These are phyloP conservation scores for Proliferodiscus dingleyae DNA, from an alignment of 2,329 filamentous ascomycete species.

Conservation along the genomic window DNA sequence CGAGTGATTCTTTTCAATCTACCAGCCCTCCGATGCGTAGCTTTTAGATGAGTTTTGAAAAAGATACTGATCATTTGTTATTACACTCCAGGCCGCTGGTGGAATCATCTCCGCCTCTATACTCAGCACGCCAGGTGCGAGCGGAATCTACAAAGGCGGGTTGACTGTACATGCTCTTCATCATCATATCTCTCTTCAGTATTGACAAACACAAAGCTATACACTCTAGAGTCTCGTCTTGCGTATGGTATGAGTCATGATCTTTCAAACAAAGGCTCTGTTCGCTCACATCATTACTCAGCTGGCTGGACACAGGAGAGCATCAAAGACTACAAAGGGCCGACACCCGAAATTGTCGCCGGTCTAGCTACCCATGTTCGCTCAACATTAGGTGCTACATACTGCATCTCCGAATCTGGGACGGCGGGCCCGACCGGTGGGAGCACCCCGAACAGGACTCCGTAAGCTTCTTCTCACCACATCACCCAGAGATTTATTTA, in stretches of 20 bases:
- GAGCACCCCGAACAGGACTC: constrained; percentile 49
- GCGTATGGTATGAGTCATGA: constrained; percentile 23
- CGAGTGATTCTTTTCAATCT: too few species aligned
- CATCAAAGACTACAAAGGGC: constrained; percentile 51
- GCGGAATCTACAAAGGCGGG: constrained; percentile 55
- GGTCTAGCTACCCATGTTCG: constrained; percentile 52
- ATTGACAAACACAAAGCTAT: constrained; percentile 19
- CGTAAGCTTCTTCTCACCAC: constrained; percentile 34
- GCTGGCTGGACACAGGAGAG: constrained; percentile 55
- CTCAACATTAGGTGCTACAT: constrained; percentile 50
- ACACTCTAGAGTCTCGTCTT: constrained; percentile 30
- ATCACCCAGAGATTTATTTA: neutral
- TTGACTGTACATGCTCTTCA: constrained; percentile 39
- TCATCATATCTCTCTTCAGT: neutral
- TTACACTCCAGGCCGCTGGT: constrained; percentile 46
- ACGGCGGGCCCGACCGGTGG: constrained; percentile 61
- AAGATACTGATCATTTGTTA: neutral
- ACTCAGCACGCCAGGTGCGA: constrained; percentile 54
- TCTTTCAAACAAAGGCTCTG: neutral
- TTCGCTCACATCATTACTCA: constrained; percentile 8
- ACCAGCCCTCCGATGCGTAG: neutral
- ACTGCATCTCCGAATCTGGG: constrained; percentile 54
- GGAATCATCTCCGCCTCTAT: constrained; percentile 56
- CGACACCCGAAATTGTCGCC: constrained; percentile 52
- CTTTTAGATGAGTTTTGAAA: neutral